A percentile compares a stretch with the other conserved stretches of the same genome.
These are phyloP conservation scores for Nannochloris sp. DNA, from an alignment of 139 green algal species.

Conservation along the genomic window DNA sequence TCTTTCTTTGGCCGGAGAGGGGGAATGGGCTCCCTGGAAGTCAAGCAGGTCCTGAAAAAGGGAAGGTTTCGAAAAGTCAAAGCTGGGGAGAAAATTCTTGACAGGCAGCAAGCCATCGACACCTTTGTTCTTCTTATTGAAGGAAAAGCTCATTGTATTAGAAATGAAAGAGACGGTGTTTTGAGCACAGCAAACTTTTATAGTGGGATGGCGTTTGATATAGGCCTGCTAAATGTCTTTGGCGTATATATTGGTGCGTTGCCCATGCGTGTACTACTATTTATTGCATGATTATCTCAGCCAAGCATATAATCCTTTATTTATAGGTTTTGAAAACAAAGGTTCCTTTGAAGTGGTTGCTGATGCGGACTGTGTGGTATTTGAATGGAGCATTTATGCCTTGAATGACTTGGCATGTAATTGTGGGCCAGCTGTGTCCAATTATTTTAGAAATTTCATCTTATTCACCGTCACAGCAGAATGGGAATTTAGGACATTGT, in stretches of 20 bases:
- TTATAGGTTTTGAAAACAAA: conserved; percentile 11
- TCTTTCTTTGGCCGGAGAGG: conserved; percentile 20
- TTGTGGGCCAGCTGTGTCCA: conserved; percentile 9
- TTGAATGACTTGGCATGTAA: conserved; percentile 13
- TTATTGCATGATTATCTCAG: no score
- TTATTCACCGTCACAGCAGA: conserved; percentile 6
- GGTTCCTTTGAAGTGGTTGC: not conserved
- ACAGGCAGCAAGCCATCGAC: not conserved
- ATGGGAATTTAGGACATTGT: not conserved
- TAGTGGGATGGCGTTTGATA: conserved; percentile 11
- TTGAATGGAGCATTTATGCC: conserved; percentile 13
- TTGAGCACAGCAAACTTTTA: conserved; percentile 1
- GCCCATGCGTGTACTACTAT: no score
- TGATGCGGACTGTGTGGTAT: conserved; percentile 22
- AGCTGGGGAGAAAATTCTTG: conserved; percentile 7
- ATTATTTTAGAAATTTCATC: conserved; percentile 20
- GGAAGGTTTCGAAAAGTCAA: conserved; percentile 7
- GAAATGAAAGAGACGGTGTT: not conserved
- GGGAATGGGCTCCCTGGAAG: conserved; percentile 25
- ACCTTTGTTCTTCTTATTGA: conserved; percentile 21
- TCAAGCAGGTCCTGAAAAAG: conserved; percentile 14
- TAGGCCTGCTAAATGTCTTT: conserved; percentile 10
- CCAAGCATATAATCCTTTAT: no score
- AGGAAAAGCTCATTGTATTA: conserved; percentile 3
- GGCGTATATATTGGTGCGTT: conserved; percentile 11